phyloP scores from a whole-genome alignment of 163 green algal species.

The Scenedesmus sp. region DNA sequence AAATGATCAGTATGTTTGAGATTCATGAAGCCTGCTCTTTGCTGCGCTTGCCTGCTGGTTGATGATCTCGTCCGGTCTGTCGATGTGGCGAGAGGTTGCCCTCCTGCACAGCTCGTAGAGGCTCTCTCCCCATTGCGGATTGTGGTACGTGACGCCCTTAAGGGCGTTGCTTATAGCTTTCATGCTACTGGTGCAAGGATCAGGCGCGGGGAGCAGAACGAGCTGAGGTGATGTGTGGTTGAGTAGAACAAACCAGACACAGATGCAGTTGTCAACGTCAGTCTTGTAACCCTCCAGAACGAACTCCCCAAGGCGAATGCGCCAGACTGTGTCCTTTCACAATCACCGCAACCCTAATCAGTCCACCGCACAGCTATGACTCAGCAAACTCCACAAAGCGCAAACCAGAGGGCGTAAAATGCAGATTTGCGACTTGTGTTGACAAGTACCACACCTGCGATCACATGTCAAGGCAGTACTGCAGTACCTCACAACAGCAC shows the following conservation, averaged over 20 bases:
- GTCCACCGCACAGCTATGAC: background rate
- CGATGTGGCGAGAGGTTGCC: conserved; percentile 50
- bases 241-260: background rate
- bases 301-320: background rate
- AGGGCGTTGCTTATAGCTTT: conserved; percentile 47
- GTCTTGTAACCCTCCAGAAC: background rate
- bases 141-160: conserved; percentile 46
- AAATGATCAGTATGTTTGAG: background rate
- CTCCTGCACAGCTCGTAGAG: conserved; percentile 45
- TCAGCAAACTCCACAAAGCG: background rate
- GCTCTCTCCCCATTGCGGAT: conserved; percentile 38
- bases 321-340: background rate
- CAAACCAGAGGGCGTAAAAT: background rate
- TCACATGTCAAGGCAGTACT: conserved; percentile 1
- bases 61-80: conserved; percentile 46
- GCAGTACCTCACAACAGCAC: background rate
- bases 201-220: background rate
- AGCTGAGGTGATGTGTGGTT: background rate
- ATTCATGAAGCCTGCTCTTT: background rate
- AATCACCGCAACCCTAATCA: background rate
- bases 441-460: too few species aligned
- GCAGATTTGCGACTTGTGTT: too few species aligned
- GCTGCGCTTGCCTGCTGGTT: conserved; percentile 51
- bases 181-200: conserved; percentile 21
- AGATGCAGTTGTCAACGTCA: too few species aligned